These are phyloP conservation scores for Leptoxyphium fumago DNA, from an alignment of 2,329 filamentous ascomycete species.

Conservation along the genomic window DNA sequence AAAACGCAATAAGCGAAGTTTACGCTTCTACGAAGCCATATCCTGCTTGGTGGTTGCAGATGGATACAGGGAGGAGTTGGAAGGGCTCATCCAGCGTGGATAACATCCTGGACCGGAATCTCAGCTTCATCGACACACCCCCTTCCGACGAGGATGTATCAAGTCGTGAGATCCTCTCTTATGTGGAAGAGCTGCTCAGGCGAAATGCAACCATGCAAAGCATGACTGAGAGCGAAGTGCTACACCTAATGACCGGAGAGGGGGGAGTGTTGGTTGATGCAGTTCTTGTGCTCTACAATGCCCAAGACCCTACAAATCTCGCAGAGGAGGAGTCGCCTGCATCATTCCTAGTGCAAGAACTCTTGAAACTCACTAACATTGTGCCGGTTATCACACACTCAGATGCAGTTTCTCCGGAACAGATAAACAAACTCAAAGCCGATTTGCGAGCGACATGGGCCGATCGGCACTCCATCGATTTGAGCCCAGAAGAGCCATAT, in stretches of 20 bases:
- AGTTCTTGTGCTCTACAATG: constrained; percentile 64
- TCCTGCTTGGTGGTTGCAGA: constrained; percentile 76
- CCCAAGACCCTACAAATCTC: constrained; percentile 29
- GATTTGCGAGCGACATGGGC: not conserved
- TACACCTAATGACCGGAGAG: constrained; percentile 63
- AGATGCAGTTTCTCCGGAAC: constrained; percentile 36
- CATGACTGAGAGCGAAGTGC: constrained; percentile 59
- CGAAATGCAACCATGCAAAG: constrained; percentile 46
- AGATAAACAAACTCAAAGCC: not conserved
- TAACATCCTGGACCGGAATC: constrained; percentile 70
- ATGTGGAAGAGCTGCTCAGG: constrained; percentile 56
- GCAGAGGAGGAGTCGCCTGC: constrained; percentile 13
- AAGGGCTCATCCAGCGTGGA: constrained; percentile 58
- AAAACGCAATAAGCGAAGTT: constrained; percentile 22
- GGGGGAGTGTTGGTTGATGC: constrained; percentile 75
- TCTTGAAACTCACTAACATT: constrained; percentile 65
- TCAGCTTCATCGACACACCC: constrained; percentile 84
- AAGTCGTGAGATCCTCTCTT: constrained; percentile 24
- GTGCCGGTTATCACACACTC: constrained; percentile 68
- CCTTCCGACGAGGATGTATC: constrained; percentile 43
- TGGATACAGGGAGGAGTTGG: constrained; percentile 50
- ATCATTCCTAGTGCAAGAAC: constrained; percentile 15
- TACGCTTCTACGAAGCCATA: constrained; percentile 44
- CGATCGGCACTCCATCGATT: not conserved
- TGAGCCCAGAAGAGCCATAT: constrained; percentile 35